A percentile compares a stretch with the other conserved stretches of the same genome.
These are phyloP conservation scores for Alternaria hordeiaustralica DNA, from an alignment of 2,329 filamentous ascomycete species.

Conservation along the genomic window DNA sequence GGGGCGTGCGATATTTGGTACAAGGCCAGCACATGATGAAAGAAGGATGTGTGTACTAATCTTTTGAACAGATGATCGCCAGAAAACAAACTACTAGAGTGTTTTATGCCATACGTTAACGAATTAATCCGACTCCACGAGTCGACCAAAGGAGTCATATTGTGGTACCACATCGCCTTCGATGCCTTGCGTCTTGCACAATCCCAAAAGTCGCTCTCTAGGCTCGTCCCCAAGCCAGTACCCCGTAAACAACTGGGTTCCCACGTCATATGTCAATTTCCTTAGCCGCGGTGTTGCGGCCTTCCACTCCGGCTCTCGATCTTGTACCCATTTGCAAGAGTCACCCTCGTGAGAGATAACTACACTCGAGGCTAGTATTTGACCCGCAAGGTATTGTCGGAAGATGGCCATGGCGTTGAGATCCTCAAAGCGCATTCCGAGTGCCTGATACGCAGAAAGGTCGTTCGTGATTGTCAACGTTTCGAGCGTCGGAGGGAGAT, in stretches of 20 bases:
- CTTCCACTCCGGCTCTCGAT: slow-evolving; percentile 2
- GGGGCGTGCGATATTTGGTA: background rate
- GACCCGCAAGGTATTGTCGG: background rate
- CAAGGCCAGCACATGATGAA: background rate
- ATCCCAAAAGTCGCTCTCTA: background rate
- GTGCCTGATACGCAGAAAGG: background rate
- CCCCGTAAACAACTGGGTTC: background rate
- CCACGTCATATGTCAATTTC: slow-evolving; percentile 3
- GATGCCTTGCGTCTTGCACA: background rate
- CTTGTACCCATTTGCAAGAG: background rate
- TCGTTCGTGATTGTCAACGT: background rate
- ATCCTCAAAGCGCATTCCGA: background rate
- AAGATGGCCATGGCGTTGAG: background rate
- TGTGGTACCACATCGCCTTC: background rate
- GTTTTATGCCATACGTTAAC: background rate
- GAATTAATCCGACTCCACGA: background rate
- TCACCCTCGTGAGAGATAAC: background rate
- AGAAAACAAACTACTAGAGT: slow-evolving; percentile 27
- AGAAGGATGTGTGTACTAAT: background rate
- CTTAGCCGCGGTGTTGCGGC: slow-evolving; percentile 4
- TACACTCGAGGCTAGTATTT: background rate
- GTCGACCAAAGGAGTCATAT: background rate
- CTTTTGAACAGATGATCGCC: slow-evolving; percentile 22
- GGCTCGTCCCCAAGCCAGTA: background rate
- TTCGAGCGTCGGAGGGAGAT: background rate